Evolutionary conservation across 139 green algal genomes (phyloP).

Genomic region (Haematococcus sp.): DNA sequence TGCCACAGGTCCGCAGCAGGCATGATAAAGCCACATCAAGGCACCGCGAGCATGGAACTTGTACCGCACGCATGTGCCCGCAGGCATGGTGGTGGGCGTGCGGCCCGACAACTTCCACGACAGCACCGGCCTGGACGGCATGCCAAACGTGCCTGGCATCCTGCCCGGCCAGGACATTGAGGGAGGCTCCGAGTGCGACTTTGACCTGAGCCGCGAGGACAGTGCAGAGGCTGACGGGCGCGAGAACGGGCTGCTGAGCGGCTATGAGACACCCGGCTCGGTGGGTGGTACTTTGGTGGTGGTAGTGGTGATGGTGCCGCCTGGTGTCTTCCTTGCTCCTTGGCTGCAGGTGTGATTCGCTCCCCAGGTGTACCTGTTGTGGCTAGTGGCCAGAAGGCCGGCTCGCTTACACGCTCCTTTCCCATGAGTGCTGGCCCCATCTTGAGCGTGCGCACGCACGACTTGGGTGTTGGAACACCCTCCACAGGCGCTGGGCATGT

Average conservation of each 20-base stretch:
- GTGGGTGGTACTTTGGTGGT: background rate
- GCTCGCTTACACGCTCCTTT: no score
- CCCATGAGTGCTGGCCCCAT: no score
- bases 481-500: background rate
- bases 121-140: background rate
- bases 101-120: conserved; percentile 2
- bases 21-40: no score
- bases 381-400: no score
- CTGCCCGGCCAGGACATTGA: conserved; percentile 27
- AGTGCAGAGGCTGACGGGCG: background rate
- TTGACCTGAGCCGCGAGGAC: conserved; percentile 7
- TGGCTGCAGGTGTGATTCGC: no score
- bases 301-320: no score
- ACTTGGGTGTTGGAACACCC: background rate
- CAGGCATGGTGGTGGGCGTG: conserved; percentile 29
- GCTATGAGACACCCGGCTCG: background rate
- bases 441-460: no score
- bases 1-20: no score
- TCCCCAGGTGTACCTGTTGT: no score
- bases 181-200: conserved; percentile 44
- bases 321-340: no score
- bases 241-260: background rate
- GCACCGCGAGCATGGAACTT: no score
- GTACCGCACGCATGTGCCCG: no score
- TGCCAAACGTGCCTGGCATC: conserved; percentile 12